Percentiles rank a stretch among this genome's conserved stretches.
Evolutionary conservation across 495 filamentous ascomycete species (phyloP).

Genomic region (Pyrenula aspistea): DNA sequence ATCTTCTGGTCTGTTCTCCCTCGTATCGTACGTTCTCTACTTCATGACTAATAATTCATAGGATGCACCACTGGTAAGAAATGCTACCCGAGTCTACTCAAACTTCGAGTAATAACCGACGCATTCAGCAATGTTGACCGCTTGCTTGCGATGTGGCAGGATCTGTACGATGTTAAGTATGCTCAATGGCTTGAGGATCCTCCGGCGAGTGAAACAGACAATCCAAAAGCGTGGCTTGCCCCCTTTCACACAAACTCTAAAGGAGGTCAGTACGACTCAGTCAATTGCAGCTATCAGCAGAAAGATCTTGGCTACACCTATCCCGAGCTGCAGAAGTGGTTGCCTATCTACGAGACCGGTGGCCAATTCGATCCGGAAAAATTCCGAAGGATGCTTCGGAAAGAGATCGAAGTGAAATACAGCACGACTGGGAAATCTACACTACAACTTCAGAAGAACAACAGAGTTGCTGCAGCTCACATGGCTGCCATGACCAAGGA

Average conservation of each 20-base stretch:
- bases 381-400: neutral
- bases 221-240: neutral
- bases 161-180: neutral
- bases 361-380: neutral
- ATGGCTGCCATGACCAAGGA: neutral
- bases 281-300: neutral
- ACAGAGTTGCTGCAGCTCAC: neutral
- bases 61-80: neutral
- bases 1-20: neutral
- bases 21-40: too few species aligned
- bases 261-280: neutral
- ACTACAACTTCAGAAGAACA: neutral
- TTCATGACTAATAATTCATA: too few species aligned
- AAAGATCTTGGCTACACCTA: constrained; percentile 1
- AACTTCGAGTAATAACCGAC: too few species aligned
- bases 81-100: too few species aligned
- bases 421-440: neutral
- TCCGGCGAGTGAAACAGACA: neutral
- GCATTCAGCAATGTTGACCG: neutral
- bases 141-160: neutral
- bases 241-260: neutral
- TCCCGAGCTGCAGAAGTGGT: neutral
- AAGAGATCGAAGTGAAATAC: neutral
- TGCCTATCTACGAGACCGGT: neutral
- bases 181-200: neutral